These are phyloP conservation scores for Alternaria rosae DNA, from an alignment of 2,329 filamentous ascomycete genomes.

Conservation along the genomic window DNA sequence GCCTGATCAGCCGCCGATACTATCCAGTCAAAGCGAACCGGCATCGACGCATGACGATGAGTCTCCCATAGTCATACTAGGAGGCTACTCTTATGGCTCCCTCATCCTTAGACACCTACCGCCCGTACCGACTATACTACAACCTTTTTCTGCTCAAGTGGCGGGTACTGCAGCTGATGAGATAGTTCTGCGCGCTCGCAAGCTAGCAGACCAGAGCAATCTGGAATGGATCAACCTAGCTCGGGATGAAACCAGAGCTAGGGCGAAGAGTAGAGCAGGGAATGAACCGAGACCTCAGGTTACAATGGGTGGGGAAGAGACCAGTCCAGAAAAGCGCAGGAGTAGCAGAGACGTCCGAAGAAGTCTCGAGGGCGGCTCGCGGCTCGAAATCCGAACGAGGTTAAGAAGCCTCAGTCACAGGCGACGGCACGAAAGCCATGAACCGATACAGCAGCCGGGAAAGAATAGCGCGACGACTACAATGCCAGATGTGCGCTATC, in stretches of 20 bases:
- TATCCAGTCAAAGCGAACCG: not conserved
- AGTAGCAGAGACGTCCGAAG: slow-evolving; percentile 52
- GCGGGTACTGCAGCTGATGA: slow-evolving; percentile 69
- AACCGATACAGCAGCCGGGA: slow-evolving; percentile 11
- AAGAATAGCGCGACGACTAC: slow-evolving; percentile 8
- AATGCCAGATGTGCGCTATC: slow-evolving; percentile 45
- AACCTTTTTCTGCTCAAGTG: slow-evolving; percentile 63
- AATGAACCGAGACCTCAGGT: slow-evolving; percentile 37
- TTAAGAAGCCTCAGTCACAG: slow-evolving; percentile 41
- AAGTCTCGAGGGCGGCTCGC: slow-evolving; percentile 41
- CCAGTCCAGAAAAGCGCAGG: slow-evolving; percentile 47
- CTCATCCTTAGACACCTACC: slow-evolving; percentile 80
- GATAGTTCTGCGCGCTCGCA: slow-evolving; percentile 73
- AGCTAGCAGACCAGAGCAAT: slow-evolving; percentile 71
- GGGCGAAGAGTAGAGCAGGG: slow-evolving; percentile 35
- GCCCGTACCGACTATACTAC: slow-evolving; percentile 62
- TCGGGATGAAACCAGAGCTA: slow-evolving; percentile 29
- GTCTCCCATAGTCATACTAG: slow-evolving; percentile 63
- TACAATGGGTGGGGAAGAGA: slow-evolving; percentile 58
- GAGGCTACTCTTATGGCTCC: slow-evolving; percentile 91
- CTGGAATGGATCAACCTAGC: slow-evolving; percentile 49
- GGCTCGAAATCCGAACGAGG: slow-evolving; percentile 44
- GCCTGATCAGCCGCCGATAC: slow-evolving; percentile 19
- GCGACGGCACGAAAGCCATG: slow-evolving; percentile 17
- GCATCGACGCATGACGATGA: slow-evolving; percentile 1